These are phyloP conservation scores for Aspergillus steynii DNA, from an alignment of 495 filamentous ascomycete genomes.

Conservation along the genomic window DNA sequence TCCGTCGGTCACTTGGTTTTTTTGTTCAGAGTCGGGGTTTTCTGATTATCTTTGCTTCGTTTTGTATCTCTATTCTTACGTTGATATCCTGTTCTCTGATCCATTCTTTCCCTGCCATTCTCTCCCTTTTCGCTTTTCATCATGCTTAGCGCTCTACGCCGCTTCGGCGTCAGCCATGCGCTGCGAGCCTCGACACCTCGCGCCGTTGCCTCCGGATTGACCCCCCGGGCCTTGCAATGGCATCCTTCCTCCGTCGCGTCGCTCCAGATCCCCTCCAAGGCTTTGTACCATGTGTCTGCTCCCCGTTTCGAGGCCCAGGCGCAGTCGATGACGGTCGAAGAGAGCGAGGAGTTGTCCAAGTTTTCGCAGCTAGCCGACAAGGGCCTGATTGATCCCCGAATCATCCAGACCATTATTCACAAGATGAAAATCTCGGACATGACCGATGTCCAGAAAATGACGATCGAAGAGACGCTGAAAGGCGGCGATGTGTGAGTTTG, in stretches of 20 bases:
- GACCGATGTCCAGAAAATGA: constrained; percentile 89
- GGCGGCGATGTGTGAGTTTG: constrained; percentile 75
- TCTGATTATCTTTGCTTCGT: background rate
- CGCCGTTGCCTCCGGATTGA: constrained; percentile 26
- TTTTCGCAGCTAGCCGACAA: constrained; percentile 69
- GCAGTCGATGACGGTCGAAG: constrained; percentile 10
- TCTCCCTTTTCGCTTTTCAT: constrained; percentile 11
- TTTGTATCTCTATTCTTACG: background rate
- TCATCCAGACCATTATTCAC: constrained; percentile 69
- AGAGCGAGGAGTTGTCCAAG: constrained; percentile 48
- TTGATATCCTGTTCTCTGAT: background rate
- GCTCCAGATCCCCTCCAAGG: constrained; percentile 24
- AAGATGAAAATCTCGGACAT: constrained; percentile 79
- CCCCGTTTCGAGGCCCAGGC: constrained; percentile 22
- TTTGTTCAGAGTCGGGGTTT: background rate
- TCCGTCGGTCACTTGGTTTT: background rate
- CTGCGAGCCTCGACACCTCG: constrained; percentile 39
- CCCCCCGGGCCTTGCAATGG: constrained; percentile 32
- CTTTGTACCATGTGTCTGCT: constrained; percentile 36
- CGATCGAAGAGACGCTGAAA: constrained; percentile 73
- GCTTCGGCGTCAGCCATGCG: constrained; percentile 38
- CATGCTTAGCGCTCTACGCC: constrained; percentile 47
- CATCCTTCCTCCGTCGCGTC: constrained; percentile 24
- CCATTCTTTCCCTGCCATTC: background rate
- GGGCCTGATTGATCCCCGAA: constrained; percentile 59